Base-by-base conservation (phyloP, 2,329 filamentous ascomycete genomes). In the Cladophialophora psammophila region DNA sequence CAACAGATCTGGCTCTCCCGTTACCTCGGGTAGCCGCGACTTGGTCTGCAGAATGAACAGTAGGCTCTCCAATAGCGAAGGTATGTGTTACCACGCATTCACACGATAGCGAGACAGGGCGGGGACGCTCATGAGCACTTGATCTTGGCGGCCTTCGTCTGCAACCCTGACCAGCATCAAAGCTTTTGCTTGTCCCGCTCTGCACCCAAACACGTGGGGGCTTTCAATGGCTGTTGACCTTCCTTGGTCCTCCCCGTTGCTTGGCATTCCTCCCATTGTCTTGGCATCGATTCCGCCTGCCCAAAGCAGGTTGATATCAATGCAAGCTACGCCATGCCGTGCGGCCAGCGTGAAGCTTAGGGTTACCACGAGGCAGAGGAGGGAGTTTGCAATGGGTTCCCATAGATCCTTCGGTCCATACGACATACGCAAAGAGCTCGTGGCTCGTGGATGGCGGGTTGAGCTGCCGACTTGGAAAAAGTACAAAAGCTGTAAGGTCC, bases 251-350 rank as follows among this genome's bases (percentile, higher is more conserved):
- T 42, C 35, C 10, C 34, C 53, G 38, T 38, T 35, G 8, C 64
- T 69, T 69, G 64, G 63, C 64, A 64, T 18, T 36, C 31, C 42
- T 40, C 60, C 40, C 50, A 13, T 40, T 20, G 31, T 57, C 64
- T 67, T 68, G 60, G 63, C 63, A 59, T 59, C 18, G 18, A 52
- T 60, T 60, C 59, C 55, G 62, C 63, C 65, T 65, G 59, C 59
- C 61, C 34, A 63, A 60, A 65, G 32, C 18, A 56, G 61, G 57
- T 58, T 57, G 53, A 55, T 20, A 26, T 60, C 60, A 35, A 45
- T 26, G 42, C 35, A 42, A n/a, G 38, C 45, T 60, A 40, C 38
- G 36, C 36, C 20, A 45, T 40, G 18, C 57, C 56, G 35, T 32
- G 53, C 48, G 48, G 60, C 36, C 32, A 56, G 10, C 20, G 57